phyloP scores from a whole-genome alignment of 2,329 filamentous ascomycete genomes.

The Cryphonectria carpinicola region DNA sequence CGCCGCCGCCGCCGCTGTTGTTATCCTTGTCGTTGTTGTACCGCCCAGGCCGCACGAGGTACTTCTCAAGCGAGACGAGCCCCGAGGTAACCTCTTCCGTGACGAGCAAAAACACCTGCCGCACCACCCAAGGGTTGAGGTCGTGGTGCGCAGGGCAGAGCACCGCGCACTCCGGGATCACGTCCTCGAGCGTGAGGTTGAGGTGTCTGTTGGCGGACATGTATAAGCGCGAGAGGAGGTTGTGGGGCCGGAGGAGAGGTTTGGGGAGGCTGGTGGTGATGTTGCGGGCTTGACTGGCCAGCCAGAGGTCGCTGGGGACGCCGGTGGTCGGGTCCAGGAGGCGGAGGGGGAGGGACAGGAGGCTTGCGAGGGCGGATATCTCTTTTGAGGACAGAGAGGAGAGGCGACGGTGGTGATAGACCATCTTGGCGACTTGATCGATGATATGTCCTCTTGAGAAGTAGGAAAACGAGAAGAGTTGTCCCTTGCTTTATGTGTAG shows the following conservation, averaged over 20 bases:
- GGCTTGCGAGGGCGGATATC: constrained; percentile 39
- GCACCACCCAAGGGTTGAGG: constrained; percentile 34
- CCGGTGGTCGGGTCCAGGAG: constrained; percentile 35
- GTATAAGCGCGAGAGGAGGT: constrained; percentile 36
- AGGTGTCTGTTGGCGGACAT: constrained; percentile 29
- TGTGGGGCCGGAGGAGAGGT: constrained; percentile 39
- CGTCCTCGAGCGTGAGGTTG: constrained; percentile 25
- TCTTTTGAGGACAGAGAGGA: constrained; percentile 34
- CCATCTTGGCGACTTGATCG: constrained; percentile 17
- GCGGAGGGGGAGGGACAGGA: constrained; percentile 44
- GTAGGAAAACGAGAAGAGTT: neutral
- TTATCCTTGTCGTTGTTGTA: constrained; percentile 4
- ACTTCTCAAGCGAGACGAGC: constrained; percentile 36
- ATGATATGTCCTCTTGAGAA: neutral
- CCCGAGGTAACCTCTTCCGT: constrained; percentile 46
- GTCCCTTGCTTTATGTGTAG: neutral
- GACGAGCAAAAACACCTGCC: constrained; percentile 48
- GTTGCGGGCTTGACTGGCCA: constrained; percentile 40
- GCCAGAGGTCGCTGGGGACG: constrained; percentile 42
- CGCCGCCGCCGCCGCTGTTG: neutral
- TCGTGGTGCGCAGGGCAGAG: constrained; percentile 31
- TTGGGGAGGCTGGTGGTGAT: constrained; percentile 34
- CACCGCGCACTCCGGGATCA: constrained; percentile 29
- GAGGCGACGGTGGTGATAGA: constrained; percentile 31
- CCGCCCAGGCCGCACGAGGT: constrained; percentile 24